Base-by-base conservation (phyloP, 495 filamentous ascomycete genomes). In the Talaromyces borbonicus region DNA sequence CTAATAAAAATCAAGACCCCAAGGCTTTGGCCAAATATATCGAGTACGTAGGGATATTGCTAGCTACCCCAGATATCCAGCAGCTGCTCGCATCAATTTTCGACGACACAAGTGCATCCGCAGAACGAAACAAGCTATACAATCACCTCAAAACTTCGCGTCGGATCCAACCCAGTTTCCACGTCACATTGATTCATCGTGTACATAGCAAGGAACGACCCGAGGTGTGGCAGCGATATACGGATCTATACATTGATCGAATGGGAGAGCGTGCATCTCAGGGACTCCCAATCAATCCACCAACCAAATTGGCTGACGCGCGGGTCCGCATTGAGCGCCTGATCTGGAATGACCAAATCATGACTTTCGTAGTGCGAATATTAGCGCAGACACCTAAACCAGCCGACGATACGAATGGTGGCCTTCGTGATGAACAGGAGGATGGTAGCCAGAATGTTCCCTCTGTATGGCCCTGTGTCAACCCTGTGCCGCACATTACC, bases 131-230 rank as follows among this genome's bases (percentile, higher is more conserved):
- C 3, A 74, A 71, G 23, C 80, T 95, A 51, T 97, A 82, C 72
- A 72, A 78, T 49, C 76, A 85, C 35, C 81, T 98, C 20, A 70
- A 85, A 52, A 71, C 80, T 31, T 66, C 70, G 1, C 74, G 81
- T 19, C 85, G 92, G 41, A 60, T 97, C 15, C 92, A 98, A 60
- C 54, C 76, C 25, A 63, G 76, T n/a, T 97, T 96, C 66, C 92
- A 98, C 61, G 83, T 97, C 46, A 98, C 92, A 0, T 75, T 98
- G 11, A 87, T 95, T 58, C 92, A 98, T 61, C 82, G 79, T 38
- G 78, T 81, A 8, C 62, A 63, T 2, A 61, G 80, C 18, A 66
- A 68, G 35, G 59, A 79, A 31, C 57, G 78, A 49, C 71, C 78
- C 0, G 76, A 80, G 1, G 62, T 87, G 12, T 98, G 92, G 92